These are phyloP conservation scores for Raphanus sativus DNA, from an alignment of 345 rosid species.

Conservation along the genomic window DNA sequence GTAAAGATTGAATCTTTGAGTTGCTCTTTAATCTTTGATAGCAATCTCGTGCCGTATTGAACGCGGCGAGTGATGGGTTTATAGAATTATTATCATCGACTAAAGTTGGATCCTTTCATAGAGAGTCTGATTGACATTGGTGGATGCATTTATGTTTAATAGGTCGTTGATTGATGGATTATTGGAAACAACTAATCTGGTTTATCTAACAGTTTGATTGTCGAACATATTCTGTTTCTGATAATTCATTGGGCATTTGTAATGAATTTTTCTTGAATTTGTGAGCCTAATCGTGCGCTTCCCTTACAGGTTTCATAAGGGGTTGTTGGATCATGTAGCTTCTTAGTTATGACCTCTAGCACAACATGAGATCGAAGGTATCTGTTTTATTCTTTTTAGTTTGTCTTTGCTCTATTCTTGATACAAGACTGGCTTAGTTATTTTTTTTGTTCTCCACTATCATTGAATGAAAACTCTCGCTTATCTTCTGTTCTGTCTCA, in stretches of 20 bases:
- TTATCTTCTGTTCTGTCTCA: too few species aligned
- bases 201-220: conserved; percentile 4
- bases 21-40: background rate
- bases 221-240: background rate
- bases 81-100: background rate
- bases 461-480: too few species aligned
- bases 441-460: too few species aligned
- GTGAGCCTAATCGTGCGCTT: background rate
- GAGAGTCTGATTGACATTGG: too few species aligned
- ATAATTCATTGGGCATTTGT: background rate
- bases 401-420: too few species aligned
- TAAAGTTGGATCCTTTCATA: background rate
- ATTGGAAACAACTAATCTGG: background rate
- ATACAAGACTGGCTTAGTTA: too few species aligned
- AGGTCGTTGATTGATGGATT: conserved; percentile 8
- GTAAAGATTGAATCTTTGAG: too few species aligned
- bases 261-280: background rate
- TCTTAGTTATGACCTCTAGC: too few species aligned
- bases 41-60: background rate
- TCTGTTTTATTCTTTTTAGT: too few species aligned
- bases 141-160: too few species aligned
- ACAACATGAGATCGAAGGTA: background rate
- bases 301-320: conserved; percentile 5
- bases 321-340: too few species aligned
- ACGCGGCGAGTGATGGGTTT: background rate